Conservation (phyloP, 2,329 filamentous ascomycete genomes). For the Diaporthe sp. region DNA sequence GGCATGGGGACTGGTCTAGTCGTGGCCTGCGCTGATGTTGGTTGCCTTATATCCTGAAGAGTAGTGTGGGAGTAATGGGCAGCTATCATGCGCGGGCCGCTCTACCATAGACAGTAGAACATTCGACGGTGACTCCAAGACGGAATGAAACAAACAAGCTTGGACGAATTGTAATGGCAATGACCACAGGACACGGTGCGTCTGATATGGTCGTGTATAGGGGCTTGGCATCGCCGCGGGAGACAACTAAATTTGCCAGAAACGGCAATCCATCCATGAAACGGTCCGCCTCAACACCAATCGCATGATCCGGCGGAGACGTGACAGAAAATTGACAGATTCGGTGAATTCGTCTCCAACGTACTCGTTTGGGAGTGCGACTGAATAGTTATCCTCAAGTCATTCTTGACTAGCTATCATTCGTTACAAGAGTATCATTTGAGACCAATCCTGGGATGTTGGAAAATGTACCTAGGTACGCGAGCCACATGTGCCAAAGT, state of each 20-base stretch:
- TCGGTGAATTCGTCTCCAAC: background rate
- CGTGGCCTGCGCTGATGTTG: background rate
- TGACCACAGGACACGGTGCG: background rate
- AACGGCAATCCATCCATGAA: conserved; percentile 15
- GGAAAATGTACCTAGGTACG: too few species aligned
- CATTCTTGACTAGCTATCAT: background rate
- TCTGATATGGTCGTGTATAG: background rate
- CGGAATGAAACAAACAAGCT: conserved; percentile 23
- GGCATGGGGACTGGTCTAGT: background rate
- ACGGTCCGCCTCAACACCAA: background rate
- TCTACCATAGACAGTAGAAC: background rate
- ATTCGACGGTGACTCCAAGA: background rate
- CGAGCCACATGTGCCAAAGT: background rate
- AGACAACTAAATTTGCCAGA: conserved; percentile 2
- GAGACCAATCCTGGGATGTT: background rate
- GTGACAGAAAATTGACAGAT: background rate
- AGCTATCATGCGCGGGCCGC: background rate
- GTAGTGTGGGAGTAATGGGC: background rate
- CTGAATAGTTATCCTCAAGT: background rate
- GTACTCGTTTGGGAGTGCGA: too few species aligned
- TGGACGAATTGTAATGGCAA: conserved; percentile 2
- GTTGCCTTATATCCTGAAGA: background rate
- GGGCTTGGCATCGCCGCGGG: conserved; percentile 11
- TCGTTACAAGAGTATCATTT: background rate
- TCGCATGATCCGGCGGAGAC: background rate